Conservation (phyloP, 2,329 filamentous ascomycete species). For the Neophaeococcomyces aloes region DNA sequence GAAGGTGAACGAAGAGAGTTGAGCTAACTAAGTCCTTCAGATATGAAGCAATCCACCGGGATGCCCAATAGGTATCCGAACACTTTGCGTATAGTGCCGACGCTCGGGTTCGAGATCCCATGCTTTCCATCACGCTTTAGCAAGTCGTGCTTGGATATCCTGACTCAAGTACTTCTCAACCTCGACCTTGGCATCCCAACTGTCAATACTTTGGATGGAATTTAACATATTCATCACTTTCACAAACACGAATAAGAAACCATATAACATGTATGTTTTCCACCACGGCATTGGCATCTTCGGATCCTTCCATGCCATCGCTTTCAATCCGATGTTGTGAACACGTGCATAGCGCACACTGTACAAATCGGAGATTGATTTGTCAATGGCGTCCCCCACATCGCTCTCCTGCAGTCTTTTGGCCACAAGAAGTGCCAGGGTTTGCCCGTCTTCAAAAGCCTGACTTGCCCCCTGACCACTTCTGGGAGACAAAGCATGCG, state of each 20-base stretch:
- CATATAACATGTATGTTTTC: background rate
- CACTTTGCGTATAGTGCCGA: background rate
- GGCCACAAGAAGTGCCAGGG: background rate
- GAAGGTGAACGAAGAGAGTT: background rate
- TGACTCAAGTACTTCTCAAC: background rate
- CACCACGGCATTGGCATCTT: conserved; percentile 2
- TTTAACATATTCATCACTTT: background rate
- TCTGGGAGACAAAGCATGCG: conserved; percentile 28
- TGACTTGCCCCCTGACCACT: conserved; percentile 1
- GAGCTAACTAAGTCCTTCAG: conserved; percentile 14
- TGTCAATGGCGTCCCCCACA: background rate
- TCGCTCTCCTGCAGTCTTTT: background rate
- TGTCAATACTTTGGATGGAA: background rate
- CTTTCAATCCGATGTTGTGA: background rate
- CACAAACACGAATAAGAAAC: background rate
- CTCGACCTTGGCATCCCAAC: conserved; percentile 2
- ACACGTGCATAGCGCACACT: background rate
- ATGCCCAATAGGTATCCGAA: background rate
- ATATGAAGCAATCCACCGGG: conserved; percentile 21
- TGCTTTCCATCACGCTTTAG: too few species aligned
- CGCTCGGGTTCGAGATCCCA: background rate
- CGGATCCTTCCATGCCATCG: conserved; percentile 3
- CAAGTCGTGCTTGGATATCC: too few species aligned
- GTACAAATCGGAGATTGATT: background rate
- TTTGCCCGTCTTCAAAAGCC: conserved; percentile 1